Evolutionary conservation across 306 rosid genomes (phyloP).

Genomic region (Cicer chorassanicum): DNA sequence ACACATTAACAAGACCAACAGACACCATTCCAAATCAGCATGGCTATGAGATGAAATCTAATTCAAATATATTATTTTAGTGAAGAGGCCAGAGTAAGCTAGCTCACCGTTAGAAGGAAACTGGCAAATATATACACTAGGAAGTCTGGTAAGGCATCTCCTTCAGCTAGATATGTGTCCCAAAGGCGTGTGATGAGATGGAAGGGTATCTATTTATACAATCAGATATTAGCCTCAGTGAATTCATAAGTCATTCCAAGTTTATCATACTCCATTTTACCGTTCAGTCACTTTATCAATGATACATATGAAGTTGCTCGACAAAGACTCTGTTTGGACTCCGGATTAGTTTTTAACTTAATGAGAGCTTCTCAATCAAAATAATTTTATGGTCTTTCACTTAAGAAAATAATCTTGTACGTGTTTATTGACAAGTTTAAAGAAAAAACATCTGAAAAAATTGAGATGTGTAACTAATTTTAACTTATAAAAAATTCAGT

Average conservation of each 20-base stretch:
- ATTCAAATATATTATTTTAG: constrained; percentile 27
- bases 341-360: constrained; percentile 18
- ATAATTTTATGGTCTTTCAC: background rate
- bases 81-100: constrained; percentile 14
- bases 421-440: background rate
- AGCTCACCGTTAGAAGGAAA: constrained; percentile 93
- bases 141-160: constrained; percentile 96
- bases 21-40: constrained; percentile 9
- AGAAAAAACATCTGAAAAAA: constrained; percentile 6
- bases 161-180: constrained; percentile 99
- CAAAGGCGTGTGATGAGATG: constrained; percentile 88
- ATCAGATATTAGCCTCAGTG: constrained; percentile 41
- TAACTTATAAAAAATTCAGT: background rate
- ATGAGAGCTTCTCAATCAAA: background rate
- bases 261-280: constrained; percentile 24
- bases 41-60: constrained; percentile 22
- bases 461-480: background rate
- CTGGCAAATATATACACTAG: constrained; percentile 98
- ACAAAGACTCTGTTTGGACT: constrained; percentile 1
- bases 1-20: constrained; percentile 8
- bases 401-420: background rate
- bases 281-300: constrained; percentile 7
- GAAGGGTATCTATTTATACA: constrained; percentile 77
- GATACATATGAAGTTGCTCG: background rate
- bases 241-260: constrained; percentile 37